These are phyloP conservation scores for Bruguiera sexangula DNA, from an alignment of 345 rosid species.

Conservation along the genomic window DNA sequence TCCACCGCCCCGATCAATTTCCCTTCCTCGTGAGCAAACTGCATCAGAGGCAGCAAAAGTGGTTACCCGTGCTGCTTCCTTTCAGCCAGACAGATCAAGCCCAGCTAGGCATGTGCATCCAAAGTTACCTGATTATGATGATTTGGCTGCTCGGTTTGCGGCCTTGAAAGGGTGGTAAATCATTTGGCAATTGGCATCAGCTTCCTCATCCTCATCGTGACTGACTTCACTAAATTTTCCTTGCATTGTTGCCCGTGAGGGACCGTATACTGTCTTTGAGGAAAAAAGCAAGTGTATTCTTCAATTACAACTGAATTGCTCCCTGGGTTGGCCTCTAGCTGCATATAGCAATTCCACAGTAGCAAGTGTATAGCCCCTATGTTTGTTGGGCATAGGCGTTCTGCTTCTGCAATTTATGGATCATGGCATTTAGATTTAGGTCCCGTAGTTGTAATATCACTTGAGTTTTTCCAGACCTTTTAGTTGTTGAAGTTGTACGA, in stretches of 20 bases:
- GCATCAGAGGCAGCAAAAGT: slow-evolving; percentile 46
- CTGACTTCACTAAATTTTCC: not conserved
- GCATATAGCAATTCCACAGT: not conserved
- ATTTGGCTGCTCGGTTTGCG: slow-evolving; percentile 84
- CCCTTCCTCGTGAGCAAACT: slow-evolving; percentile 62
- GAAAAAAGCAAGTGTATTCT: not conserved
- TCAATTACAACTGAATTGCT: not conserved
- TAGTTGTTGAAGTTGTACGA: slow-evolving; percentile 18
- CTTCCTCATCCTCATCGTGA: not conserved
- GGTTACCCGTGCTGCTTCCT: slow-evolving; percentile 62
- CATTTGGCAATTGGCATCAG: slow-evolving; percentile 1
- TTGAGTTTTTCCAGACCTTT: slow-evolving; percentile 8
- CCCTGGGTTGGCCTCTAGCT: slow-evolving; percentile 4
- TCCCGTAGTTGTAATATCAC: slow-evolving; percentile 11
- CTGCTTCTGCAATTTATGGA: not conserved
- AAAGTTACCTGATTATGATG: slow-evolving; percentile 87
- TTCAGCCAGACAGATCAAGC: slow-evolving; percentile 64
- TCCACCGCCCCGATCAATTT: slow-evolving; percentile 54
- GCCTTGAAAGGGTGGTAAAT: slow-evolving; percentile 70
- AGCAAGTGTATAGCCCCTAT: slow-evolving; percentile 1
- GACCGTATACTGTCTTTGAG: not conserved
- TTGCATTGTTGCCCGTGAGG: slow-evolving; percentile 9
- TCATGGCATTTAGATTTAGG: slow-evolving; percentile 1
- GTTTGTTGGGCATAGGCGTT: slow-evolving; percentile 1
- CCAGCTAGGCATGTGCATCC: slow-evolving; percentile 88